Base-by-base conservation (phyloP, 2,329 filamentous ascomycete genomes). In the Albifimbria verrucaria region DNA sequence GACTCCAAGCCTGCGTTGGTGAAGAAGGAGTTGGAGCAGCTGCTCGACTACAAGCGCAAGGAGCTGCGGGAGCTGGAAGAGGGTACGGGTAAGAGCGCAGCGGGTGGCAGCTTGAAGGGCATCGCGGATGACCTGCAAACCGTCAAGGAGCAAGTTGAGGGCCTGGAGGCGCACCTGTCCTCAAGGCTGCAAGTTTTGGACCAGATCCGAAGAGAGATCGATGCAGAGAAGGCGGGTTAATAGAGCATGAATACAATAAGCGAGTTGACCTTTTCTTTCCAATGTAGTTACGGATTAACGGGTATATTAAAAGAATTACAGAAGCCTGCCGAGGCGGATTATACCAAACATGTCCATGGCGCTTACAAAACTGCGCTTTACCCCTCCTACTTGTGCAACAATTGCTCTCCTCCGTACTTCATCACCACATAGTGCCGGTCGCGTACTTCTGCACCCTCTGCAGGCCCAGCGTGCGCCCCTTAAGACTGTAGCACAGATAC, bases 81-180 rank as follows among this genome's bases (percentile, higher is more conserved):
- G 57, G 89, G 88, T 25, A 80, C 83, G 51, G 86, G 82, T 57
- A 87, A 80, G 74, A 84, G 77, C 49, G 85, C 86, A 65, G 83
- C 81, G 7, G 92, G 90, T 0, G 83, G 87, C 57, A 83, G 82
- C 56, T 69, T 97, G 55, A 88, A 92, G 72, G 85, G 86, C 36
- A 85, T 97, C 42, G 77, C 83, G 53, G 92, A 96, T 36, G 94
- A 99, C 72, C 82, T 99, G 67, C 82, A 88, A 63, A 89, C 90
- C 45, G 90, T 99, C n/a, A 87, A 83, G 65, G 93, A 97, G 73
- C 93, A 99, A 77, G 87, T 99, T 2, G 92, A 97, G 59, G 92
- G 92, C 1, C 71, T 99, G 59, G 92, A 96, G 75, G 75, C 78
- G 56, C 94, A 99, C 77, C 74, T 97, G 65, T 80, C 84, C 64